A percentile compares a stretch with the other conserved stretches of the same genome.
phyloP scores from a whole-genome alignment of 257 asterid species.

The Salvia miltiorrhiza region DNA sequence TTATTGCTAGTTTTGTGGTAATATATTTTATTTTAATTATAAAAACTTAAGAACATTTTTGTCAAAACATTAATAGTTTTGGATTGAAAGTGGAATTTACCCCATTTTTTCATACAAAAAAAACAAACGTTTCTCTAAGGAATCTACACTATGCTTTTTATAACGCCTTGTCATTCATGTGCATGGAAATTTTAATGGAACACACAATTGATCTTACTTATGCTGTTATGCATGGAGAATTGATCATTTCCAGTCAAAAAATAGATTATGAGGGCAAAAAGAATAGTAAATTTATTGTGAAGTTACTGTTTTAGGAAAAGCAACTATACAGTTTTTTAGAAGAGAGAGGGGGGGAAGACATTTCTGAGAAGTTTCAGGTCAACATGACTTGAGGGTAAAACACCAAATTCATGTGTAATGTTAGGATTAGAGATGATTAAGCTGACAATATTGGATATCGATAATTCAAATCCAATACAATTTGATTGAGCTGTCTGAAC shows the following conservation, averaged over 20 bases:
- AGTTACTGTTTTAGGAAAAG: neutral
- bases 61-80: too few relatives aligned
- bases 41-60: too few relatives aligned
- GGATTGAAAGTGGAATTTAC: too few relatives aligned
- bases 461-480: neutral
- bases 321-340: neutral
- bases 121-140: neutral
- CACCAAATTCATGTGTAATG: neutral
- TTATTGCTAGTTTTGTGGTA: too few relatives aligned
- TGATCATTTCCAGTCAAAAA: constrained; percentile 2
- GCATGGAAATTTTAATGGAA: neutral
- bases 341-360: neutral
- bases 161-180: neutral
- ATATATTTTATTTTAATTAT: too few relatives aligned
- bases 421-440: too few relatives aligned
- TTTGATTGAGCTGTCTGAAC: neutral
- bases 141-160: neutral
- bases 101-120: neutral
- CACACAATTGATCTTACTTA: neutral
- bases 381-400: neutral
- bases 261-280: neutral
- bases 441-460: neutral
- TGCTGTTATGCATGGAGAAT: neutral
- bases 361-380: neutral
- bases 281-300: neutral